Evolutionary conservation across 352 stramenopile genomes (phyloP).

Genomic region (Phytopythium helicoides): DNA sequence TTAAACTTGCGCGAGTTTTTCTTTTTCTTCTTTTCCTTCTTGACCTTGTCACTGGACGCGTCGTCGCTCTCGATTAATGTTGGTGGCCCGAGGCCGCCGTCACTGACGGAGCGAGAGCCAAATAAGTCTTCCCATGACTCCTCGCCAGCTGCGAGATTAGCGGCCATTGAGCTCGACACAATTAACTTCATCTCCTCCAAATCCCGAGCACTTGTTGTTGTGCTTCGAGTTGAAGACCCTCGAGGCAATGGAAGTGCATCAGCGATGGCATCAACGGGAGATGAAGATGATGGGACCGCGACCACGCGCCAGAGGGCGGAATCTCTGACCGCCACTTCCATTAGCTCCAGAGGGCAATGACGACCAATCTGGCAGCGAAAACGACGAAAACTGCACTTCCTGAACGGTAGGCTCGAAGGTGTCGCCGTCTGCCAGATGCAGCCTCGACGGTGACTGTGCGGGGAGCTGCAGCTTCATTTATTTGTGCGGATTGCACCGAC

Average conservation of each 20-base stretch:
- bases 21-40: slow-evolving; percentile 41
- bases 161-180: slow-evolving; percentile 36
- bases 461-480: slow-evolving; percentile 11
- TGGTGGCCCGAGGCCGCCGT: slow-evolving; percentile 24
- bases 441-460: slow-evolving; percentile 24
- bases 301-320: slow-evolving; percentile 22
- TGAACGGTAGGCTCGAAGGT: slow-evolving; percentile 17
- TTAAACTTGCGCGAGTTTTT: slow-evolving; percentile 74
- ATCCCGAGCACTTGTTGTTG: slow-evolving; percentile 26
- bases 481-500: slow-evolving; percentile 41
- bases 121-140: slow-evolving; percentile 78
- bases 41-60: slow-evolving; percentile 24
- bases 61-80: slow-evolving; percentile 12
- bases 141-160: slow-evolving; percentile 21
- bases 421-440: not conserved
- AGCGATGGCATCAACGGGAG: not conserved
- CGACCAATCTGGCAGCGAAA: slow-evolving; percentile 62
- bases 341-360: slow-evolving; percentile 26
- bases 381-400: slow-evolving; percentile 63
- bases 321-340: slow-evolving; percentile 15
- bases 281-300: slow-evolving; percentile 17
- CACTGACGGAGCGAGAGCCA: slow-evolving; percentile 21
- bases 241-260: slow-evolving; percentile 8
- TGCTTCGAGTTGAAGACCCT: slow-evolving; percentile 4
- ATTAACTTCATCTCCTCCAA: slow-evolving; percentile 74